Percentiles rank a stretch among this genome's conserved stretches.
phyloP scores from a whole-genome alignment of 208 protist genomes.

The Leishmania arabica region DNA sequence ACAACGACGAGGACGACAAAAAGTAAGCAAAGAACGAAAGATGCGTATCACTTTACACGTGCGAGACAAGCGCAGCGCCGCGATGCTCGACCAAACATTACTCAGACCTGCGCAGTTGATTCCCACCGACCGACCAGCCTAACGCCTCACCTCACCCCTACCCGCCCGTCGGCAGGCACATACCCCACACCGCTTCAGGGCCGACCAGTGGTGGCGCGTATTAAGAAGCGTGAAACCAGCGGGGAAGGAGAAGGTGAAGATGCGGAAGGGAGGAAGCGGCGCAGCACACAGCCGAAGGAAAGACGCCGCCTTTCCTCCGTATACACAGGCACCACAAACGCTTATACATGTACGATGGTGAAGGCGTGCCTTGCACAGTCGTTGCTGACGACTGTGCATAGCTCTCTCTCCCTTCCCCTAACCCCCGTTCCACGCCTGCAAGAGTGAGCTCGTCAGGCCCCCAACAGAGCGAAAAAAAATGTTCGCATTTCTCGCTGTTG shows the following conservation, averaged over 20 bases:
- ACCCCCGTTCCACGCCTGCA: neutral
- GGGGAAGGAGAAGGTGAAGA: neutral
- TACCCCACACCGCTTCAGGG: neutral
- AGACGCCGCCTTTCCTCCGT: neutral
- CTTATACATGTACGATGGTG: neutral
- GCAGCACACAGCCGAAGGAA: neutral
- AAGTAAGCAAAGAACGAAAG: neutral
- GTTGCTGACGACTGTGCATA: neutral
- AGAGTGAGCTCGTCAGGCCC: neutral
- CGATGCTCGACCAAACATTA: neutral
- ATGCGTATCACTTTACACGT: neutral
- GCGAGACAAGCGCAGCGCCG: neutral
- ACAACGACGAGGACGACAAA: neutral
- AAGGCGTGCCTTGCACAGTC: neutral
- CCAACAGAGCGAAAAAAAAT: neutral
- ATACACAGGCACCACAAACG: neutral
- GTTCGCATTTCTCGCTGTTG: neutral
- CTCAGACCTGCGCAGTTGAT: no score
- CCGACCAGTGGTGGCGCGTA: neutral
- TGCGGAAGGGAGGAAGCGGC: neutral
- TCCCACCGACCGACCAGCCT: no score
- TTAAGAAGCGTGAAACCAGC: neutral
- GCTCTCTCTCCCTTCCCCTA: neutral
- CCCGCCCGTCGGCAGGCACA: neutral
- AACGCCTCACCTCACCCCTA: neutral